These are phyloP conservation scores for Lasiodiplodia hormozganensis DNA, from an alignment of 2,329 filamentous ascomycete species.

Conservation along the genomic window DNA sequence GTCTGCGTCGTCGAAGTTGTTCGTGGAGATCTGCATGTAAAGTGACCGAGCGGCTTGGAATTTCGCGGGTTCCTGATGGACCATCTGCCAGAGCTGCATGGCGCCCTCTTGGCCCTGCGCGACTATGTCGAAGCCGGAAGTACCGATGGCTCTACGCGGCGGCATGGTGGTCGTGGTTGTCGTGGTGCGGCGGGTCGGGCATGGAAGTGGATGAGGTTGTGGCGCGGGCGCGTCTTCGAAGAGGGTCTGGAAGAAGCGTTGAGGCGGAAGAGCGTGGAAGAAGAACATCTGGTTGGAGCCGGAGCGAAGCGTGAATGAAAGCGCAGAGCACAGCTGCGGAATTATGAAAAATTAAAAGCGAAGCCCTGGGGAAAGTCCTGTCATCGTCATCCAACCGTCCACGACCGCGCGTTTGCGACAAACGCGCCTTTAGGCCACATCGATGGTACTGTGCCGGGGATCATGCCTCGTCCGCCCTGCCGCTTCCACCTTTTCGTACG, in stretches of 20 bases:
- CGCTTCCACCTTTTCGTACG: conserved; percentile 67
- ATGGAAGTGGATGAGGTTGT: conserved; percentile 2
- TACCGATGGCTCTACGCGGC: conserved; percentile 4
- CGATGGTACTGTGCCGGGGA: conserved; percentile 7
- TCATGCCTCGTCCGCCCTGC: conserved; percentile 23
- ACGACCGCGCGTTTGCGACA: not conserved
- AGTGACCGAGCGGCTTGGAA: conserved; percentile 16
- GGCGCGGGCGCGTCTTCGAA: not conserved
- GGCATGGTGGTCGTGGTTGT: not conserved
- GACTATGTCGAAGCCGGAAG: conserved; percentile 12
- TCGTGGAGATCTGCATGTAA: conserved; percentile 31
- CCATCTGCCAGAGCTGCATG: not conserved
- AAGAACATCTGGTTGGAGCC: not conserved
- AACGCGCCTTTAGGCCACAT: not conserved
- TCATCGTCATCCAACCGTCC: not conserved
- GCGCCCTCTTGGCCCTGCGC: not conserved
- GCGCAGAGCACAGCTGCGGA: not conserved
- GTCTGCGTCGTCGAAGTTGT: conserved; percentile 26
- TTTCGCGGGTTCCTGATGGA: not conserved
- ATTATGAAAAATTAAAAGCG: conserved; percentile 8
- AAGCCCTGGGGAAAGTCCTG: not conserved
- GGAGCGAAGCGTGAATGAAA: not conserved
- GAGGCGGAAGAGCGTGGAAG: not conserved
- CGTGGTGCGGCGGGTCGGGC: not conserved
- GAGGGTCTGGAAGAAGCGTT: not conserved